These are phyloP conservation scores for Scedosporium dehoogii DNA, from an alignment of 2,329 filamentous ascomycete species.

Conservation along the genomic window DNA sequence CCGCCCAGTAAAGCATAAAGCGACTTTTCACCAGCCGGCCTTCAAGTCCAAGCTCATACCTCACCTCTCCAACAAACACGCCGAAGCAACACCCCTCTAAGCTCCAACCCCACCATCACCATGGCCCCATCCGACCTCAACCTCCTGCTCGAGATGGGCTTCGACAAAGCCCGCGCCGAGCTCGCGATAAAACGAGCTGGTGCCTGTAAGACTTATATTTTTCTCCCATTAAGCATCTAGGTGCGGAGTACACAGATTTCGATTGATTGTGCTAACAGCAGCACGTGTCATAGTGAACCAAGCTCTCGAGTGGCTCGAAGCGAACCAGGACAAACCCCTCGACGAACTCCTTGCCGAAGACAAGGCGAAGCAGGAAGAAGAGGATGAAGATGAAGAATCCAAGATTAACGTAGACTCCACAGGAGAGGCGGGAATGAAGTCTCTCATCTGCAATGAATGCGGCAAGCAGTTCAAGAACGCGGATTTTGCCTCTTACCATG, in stretches of 20 bases:
- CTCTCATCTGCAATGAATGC: slow-evolving; percentile 89
- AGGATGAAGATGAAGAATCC: slow-evolving; percentile 39
- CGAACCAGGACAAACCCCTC: slow-evolving; percentile 77
- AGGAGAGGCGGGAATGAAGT: slow-evolving; percentile 58
- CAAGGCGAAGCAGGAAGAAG: slow-evolving; percentile 27
- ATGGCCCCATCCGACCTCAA: slow-evolving; percentile 53
- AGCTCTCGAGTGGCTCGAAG: slow-evolving; percentile 79
- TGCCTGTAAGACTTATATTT: slow-evolving; percentile 46
- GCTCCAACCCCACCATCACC: slow-evolving; percentile 16
- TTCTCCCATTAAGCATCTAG: neutral
- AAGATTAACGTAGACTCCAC: slow-evolving; percentile 58
- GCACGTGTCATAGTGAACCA: neutral
- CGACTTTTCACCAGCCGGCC: too few species aligned
- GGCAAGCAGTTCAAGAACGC: slow-evolving; percentile 80
- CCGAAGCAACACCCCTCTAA: slow-evolving; percentile 4
- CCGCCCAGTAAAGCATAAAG: too few species aligned
- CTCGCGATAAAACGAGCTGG: slow-evolving; percentile 78
- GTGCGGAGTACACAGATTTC: too few species aligned
- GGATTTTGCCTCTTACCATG: slow-evolving; percentile 80
- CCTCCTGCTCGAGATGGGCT: slow-evolving; percentile 61
- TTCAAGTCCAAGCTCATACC: neutral
- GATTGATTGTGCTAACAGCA: too few species aligned
- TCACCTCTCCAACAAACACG: slow-evolving; percentile 7
- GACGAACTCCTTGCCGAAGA: slow-evolving; percentile 59
- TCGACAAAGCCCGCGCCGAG: slow-evolving; percentile 72